Conservation (phyloP, 805 yeast genomes). For the Myxozyma mucilagina region DNA sequence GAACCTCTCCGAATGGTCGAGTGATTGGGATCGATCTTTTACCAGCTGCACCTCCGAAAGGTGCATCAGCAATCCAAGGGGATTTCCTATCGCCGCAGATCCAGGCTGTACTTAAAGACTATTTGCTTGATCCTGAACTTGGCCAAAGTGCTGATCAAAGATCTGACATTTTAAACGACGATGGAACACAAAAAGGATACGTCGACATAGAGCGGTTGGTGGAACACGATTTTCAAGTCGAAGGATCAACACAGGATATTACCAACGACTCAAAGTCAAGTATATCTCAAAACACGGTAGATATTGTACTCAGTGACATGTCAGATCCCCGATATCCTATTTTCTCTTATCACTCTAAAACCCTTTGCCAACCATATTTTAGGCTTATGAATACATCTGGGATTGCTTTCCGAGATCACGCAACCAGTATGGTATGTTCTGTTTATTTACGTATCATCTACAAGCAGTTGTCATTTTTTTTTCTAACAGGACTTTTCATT, state of each 20-base stretch:
- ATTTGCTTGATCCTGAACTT: slow-evolving; percentile 44
- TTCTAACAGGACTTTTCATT: not conserved
- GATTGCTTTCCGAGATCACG: slow-evolving; percentile 74
- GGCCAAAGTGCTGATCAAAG: slow-evolving; percentile 32
- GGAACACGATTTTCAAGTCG: not conserved
- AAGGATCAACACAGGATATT: not conserved
- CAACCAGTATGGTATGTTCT: slow-evolving; percentile 64
- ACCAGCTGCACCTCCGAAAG: slow-evolving; percentile 74
- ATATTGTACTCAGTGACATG: slow-evolving; percentile 78
- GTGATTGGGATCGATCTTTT: slow-evolving; percentile 83
- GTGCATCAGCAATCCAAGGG: slow-evolving; percentile 81
- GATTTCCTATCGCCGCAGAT: slow-evolving; percentile 72
- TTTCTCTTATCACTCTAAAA: slow-evolving; percentile 55
- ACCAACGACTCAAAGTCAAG: slow-evolving; percentile 16
- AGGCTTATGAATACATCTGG: slow-evolving; percentile 97
- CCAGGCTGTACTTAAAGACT: slow-evolving; percentile 55
- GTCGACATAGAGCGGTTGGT: slow-evolving; percentile 35
- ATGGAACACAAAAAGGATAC: slow-evolving; percentile 24
- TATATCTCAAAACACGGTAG: slow-evolving; percentile 53
- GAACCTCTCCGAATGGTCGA: slow-evolving; percentile 52
- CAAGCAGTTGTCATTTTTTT: not conserved
- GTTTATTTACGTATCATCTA: not conserved
- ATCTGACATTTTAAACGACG: not conserved
- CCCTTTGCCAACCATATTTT: slow-evolving; percentile 74
- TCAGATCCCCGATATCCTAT: slow-evolving; percentile 59